phyloP scores from a whole-genome alignment of 2,329 filamentous ascomycete species.

The Sporothrix mexicana region DNA sequence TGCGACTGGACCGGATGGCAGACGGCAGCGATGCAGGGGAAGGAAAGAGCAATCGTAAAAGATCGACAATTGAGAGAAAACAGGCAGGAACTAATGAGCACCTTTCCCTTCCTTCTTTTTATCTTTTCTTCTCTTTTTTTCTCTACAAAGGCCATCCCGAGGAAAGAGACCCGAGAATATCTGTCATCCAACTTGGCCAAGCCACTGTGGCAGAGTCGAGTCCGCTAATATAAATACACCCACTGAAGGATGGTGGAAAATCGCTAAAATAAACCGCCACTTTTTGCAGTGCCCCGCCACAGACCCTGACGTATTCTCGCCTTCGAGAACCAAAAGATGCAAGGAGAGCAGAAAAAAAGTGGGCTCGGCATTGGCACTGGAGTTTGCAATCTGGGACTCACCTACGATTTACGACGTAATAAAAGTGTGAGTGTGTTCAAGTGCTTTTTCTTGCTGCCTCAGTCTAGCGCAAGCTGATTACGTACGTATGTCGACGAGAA shows the following conservation, averaged over 20 bases:
- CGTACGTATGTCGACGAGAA: constrained; percentile 6
- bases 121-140: neutral
- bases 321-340: neutral
- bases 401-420: too few relatives aligned
- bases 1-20: constrained; percentile 11
- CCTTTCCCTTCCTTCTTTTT: neutral
- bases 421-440: too few relatives aligned
- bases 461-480: constrained; percentile 15
- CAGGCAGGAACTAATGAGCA: neutral
- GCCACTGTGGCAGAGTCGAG: constrained; percentile 24
- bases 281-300: constrained; percentile 3
- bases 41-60: constrained; percentile 1
- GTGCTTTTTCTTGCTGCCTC: constrained; percentile 15
- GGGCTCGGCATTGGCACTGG: neutral
- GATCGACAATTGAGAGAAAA: neutral
- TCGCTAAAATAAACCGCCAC: constrained; percentile 4
- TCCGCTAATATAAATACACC: too few relatives aligned
- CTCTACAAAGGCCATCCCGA: neutral
- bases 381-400: neutral
- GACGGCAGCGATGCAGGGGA: neutral
- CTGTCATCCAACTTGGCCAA: constrained; percentile 16
- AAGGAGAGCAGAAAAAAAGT: neutral
- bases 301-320: constrained; percentile 20
- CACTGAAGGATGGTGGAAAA: neutral
- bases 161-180: neutral